Conservation (phyloP, 345 rosid genomes). For the Camelina laxa region DNA sequence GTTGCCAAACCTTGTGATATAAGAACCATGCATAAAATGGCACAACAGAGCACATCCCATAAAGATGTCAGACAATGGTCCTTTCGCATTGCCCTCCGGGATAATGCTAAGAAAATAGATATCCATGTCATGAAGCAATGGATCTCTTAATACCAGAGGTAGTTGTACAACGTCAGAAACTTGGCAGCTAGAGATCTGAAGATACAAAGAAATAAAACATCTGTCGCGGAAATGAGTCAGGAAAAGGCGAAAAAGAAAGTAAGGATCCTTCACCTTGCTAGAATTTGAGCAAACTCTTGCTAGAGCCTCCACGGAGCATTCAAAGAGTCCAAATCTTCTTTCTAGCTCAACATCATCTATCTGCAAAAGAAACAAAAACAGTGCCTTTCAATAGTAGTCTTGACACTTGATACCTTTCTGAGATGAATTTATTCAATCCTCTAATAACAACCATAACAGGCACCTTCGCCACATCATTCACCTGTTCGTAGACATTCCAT, state of each 20-base stretch:
- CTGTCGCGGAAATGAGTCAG: conserved; percentile 31
- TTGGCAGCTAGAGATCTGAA: conserved; percentile 55
- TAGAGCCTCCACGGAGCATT: conserved; percentile 81
- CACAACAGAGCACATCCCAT: conserved; percentile 65
- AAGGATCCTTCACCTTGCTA: conserved; percentile 37
- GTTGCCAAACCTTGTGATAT: conserved; percentile 60
- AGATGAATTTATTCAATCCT: conserved; percentile 21
- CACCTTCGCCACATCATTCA: conserved; percentile 60
- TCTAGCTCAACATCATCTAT: conserved; percentile 53
- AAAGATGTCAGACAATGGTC: conserved; percentile 69
- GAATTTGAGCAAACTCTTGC: conserved; percentile 53
- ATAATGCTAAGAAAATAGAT: conserved; percentile 53
- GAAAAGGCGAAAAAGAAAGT: conserved; percentile 13
- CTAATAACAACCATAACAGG: conserved; percentile 25
- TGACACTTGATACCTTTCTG: background rate
- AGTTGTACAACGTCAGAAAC: conserved; percentile 57
- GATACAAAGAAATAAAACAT: conserved; percentile 24
- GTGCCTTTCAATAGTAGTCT: conserved; percentile 14
- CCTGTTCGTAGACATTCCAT: conserved; percentile 51
- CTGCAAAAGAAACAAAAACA: conserved; percentile 48
- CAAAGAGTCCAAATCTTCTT: conserved; percentile 59
- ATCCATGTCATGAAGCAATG: conserved; percentile 78
- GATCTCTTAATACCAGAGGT: conserved; percentile 75
- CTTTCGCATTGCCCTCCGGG: conserved; percentile 51
- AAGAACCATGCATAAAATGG: conserved; percentile 70